phyloP scores from a whole-genome alignment of 2,329 filamentous ascomycete species.

The Leptographium wingfieldii region DNA sequence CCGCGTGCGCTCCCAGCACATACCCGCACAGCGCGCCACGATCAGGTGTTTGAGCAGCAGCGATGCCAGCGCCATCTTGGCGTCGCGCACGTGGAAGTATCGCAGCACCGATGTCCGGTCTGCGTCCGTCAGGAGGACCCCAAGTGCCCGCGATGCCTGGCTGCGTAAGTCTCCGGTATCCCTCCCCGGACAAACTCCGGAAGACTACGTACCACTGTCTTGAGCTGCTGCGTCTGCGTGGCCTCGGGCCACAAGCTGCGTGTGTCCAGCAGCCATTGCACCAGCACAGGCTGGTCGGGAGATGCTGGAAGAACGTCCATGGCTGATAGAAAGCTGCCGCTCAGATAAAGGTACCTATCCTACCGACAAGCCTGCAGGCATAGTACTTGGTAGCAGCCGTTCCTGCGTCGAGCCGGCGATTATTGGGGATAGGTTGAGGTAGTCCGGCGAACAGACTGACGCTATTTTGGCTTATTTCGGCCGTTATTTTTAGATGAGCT shows the following conservation, averaged over 20 bases:
- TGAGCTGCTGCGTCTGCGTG: conserved; percentile 33
- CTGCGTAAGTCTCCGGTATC: background rate
- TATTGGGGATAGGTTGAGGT: no score
- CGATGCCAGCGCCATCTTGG: conserved; percentile 61
- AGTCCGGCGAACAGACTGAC: background rate
- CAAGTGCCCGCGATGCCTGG: conserved; percentile 30
- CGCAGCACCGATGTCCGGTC: conserved; percentile 46
- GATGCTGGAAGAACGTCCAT: conserved; percentile 6
- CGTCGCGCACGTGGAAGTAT: conserved; percentile 57
- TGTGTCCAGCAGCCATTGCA: conserved; percentile 53
- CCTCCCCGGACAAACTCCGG: background rate
- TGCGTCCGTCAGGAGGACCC: conserved; percentile 32
- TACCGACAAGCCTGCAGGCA: no score
- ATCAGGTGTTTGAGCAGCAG: conserved; percentile 62
- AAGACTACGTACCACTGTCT: conserved; percentile 26
- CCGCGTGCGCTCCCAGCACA: conserved; percentile 47
- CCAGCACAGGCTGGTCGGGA: conserved; percentile 22
- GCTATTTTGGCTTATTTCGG: background rate
- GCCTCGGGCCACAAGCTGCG: conserved; percentile 43
- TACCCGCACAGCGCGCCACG: conserved; percentile 37
- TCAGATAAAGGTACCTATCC: no score
- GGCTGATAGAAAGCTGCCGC: no score
- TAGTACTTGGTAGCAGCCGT: no score
- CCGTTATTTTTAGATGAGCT: background rate
- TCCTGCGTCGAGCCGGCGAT: no score